These are phyloP conservation scores for Neoboletus brunneissimus DNA, from an alignment of 768 basidiomycete species.

Conservation along the genomic window DNA sequence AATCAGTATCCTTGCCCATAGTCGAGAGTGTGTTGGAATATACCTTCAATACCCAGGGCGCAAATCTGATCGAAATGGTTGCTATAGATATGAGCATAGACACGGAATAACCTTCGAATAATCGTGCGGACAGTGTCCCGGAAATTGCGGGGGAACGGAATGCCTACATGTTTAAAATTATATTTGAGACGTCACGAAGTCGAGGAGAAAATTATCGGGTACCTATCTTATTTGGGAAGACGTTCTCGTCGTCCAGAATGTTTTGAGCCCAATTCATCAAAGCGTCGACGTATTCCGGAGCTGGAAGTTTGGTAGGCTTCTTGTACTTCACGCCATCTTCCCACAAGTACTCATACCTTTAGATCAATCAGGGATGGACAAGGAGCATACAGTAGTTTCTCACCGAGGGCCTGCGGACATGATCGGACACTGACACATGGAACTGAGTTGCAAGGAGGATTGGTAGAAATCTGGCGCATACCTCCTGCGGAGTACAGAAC, in stretches of 20 bases:
- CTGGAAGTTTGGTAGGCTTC: slow-evolving; percentile 89
- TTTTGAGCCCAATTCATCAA: slow-evolving; percentile 99
- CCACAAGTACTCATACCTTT: slow-evolving; percentile 92
- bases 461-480: slow-evolving; percentile 32
- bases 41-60: slow-evolving; percentile 96
- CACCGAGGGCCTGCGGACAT: slow-evolving; percentile 96
- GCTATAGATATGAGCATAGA: slow-evolving; percentile 98
- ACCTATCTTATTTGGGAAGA: slow-evolving; percentile 98
- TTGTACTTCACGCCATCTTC: slow-evolving; percentile 87
- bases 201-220: slow-evolving; percentile 7
- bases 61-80: slow-evolving; percentile 99
- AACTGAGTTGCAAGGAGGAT: slow-evolving; percentile 9
- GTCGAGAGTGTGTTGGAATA: slow-evolving; percentile 2
- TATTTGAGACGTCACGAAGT: slow-evolving; percentile 3
- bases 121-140: slow-evolving; percentile 90
- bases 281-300: slow-evolving; percentile 95
- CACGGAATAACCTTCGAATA: slow-evolving; percentile 87
- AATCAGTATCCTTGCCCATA: neutral
- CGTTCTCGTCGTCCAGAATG: slow-evolving; percentile 84
- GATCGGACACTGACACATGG: slow-evolving; percentile 69
- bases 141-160: slow-evolving; percentile 89
- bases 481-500: slow-evolving; percentile 94
- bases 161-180: slow-evolving; percentile 49
- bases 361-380: slow-evolving; percentile 5
- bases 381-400: slow-evolving; percentile 18